Percentiles rank a stretch among this genome's conserved stretches.
Conservation (phyloP, 1,284 basidiomycete species). For the Peniophora sp. region DNA sequence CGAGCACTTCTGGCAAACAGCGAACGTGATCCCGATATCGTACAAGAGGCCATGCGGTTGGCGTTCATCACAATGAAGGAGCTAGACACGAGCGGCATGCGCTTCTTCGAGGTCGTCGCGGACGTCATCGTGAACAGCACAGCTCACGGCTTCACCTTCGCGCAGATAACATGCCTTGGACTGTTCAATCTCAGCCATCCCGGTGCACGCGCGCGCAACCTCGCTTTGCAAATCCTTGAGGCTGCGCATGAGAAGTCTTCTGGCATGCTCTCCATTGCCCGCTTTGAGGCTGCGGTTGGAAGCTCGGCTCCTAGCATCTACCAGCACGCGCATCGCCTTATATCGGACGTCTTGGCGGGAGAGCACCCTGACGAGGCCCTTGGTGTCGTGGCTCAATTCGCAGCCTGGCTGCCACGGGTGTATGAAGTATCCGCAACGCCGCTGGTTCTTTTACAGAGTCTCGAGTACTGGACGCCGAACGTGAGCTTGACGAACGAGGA, state of each 20-base stretch:
- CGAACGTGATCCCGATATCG: slow-evolving; percentile 50
- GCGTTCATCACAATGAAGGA: slow-evolving; percentile 60
- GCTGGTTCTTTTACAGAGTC: slow-evolving; percentile 58
- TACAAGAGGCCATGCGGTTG: slow-evolving; percentile 65
- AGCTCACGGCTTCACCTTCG: slow-evolving; percentile 58
- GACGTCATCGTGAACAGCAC: slow-evolving; percentile 63
- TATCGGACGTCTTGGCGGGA: slow-evolving; percentile 76
- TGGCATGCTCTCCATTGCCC: slow-evolving; percentile 56
- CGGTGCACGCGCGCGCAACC: slow-evolving; percentile 57
- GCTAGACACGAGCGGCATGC: slow-evolving; percentile 44
- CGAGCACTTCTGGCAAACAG: slow-evolving; percentile 62
- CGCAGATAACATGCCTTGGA: slow-evolving; percentile 76
- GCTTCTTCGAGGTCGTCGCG: slow-evolving; percentile 76
- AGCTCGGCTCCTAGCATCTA: slow-evolving; percentile 75
- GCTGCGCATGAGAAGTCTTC: slow-evolving; percentile 58
- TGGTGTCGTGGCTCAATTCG: slow-evolving; percentile 67
- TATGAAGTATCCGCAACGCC: slow-evolving; percentile 42
- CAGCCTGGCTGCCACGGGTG: slow-evolving; percentile 65
- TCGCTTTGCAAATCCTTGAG: slow-evolving; percentile 77
- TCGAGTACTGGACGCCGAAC: slow-evolving; percentile 77
- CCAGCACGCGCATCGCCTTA: slow-evolving; percentile 70
- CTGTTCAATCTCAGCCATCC: slow-evolving; percentile 84
- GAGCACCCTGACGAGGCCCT: slow-evolving; percentile 69
- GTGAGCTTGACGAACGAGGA: slow-evolving; percentile 64
- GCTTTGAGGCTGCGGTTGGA: slow-evolving; percentile 71